A percentile compares a stretch with the other conserved stretches of the same genome.
Conservation (phyloP, 768 basidiomycete genomes). For the Auriscalpium microsporum region DNA sequence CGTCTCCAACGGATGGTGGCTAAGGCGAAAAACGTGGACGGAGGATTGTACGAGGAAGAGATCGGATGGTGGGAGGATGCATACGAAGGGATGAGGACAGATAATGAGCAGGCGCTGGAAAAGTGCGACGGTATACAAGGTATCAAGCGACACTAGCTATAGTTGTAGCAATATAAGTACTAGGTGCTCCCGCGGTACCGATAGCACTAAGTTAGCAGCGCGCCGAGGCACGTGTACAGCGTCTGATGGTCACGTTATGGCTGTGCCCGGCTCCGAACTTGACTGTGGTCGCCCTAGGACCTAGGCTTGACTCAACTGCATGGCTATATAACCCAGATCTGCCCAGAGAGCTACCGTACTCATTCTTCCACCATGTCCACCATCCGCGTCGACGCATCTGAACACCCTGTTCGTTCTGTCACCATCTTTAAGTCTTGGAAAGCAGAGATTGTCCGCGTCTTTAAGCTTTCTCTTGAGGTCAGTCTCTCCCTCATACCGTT, state of each 20-base stretch:
- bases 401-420: constrained; percentile 42
- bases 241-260: no score
- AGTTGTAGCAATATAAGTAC: no score
- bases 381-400: constrained; percentile 22
- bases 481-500: constrained; percentile 3
- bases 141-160: no score
- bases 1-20: constrained; percentile 19
- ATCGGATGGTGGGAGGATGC: constrained; percentile 27
- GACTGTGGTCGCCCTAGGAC: no score
- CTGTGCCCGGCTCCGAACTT: no score
- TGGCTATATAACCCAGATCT: no score
- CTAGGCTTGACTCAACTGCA: no score
- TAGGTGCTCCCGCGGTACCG: no score
- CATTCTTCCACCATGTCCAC: not conserved
- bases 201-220: no score
- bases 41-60: constrained; percentile 26
- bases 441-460: constrained; percentile 48
- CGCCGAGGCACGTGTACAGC: no score
- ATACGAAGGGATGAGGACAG: constrained; percentile 21
- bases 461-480: constrained; percentile 42
- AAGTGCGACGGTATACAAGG: not conserved
- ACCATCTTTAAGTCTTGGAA: constrained; percentile 49
- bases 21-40: constrained; percentile 11
- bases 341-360: no score
- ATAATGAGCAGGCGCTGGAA: constrained; percentile 4